Evolutionary conservation across 352 stramenopile species (phyloP), one percentile per base, ranked within the genome.

Genomic region (Pythium phragmiticola): DNA sequence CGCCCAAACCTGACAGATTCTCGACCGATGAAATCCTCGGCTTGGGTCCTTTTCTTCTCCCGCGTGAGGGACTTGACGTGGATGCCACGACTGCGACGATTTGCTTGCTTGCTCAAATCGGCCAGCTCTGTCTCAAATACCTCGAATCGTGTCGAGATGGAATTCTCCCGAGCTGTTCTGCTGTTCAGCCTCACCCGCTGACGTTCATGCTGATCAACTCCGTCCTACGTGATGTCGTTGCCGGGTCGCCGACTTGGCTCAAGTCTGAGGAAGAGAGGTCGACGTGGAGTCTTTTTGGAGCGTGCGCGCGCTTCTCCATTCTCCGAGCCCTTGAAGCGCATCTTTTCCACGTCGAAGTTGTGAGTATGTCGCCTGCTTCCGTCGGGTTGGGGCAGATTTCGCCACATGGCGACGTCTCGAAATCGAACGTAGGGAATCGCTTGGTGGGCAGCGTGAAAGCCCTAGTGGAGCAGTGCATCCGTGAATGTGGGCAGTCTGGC

Each of bases 141-240:
- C 57, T 95, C 11, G 77, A 85, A 57, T 88, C 82, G 26, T 90
- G 84, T 57, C 74, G 75, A 23, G 80, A 81, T 21, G 80, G 82
- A 21, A 64, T 91, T 39, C 69, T 95, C 9, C 81, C 81, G 3
- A 89, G 75, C 63, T 79, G 69, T 51, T 87, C 71, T 50, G 66
- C 78, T 33, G 73, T 96, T 48, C 81, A 92, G 48, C 86, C 83
- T 3, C 87, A 96, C 48, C 88, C 87, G 12, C 69, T 96, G 42
- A 90, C 81, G 6, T 96, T 96, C 60, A 92, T 96, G 74, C 68
- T 96, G 11, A 71, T 96, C 56, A 92, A 95, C 58, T 94, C 87
- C 16, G 69, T 96, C 56, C 64, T 95, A 43, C 70, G 61, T 11
- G 78, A 92, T 68, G 49, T 94, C 30, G 65, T 51, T 26, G 51